A percentile compares a stretch with the other conserved stretches of the same genome.
These are phyloP conservation scores for Cladophialophora psammophila DNA, from an alignment of 2,329 filamentous ascomycete genomes.

Conservation along the genomic window DNA sequence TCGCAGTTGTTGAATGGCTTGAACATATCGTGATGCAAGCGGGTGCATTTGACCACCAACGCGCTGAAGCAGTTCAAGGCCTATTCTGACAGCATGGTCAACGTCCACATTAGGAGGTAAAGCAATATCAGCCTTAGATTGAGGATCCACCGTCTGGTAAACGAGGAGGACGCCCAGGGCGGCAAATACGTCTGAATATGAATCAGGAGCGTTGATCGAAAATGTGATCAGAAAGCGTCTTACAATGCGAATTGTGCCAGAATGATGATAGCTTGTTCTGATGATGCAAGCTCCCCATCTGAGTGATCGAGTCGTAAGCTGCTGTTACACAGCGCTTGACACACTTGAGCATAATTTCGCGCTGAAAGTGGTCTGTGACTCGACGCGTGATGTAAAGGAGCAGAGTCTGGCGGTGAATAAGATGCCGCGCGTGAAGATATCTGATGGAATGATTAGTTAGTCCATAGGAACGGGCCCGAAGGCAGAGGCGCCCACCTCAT, in stretches of 20 bases:
- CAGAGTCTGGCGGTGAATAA: slow-evolving; percentile 15
- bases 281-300: slow-evolving; percentile 12
- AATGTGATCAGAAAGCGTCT: neutral
- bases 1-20: slow-evolving; percentile 14
- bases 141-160: slow-evolving; percentile 9
- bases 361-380: slow-evolving; percentile 11
- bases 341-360: slow-evolving; percentile 14
- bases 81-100: slow-evolving; percentile 9
- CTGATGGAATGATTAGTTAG: neutral
- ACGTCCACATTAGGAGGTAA: slow-evolving; percentile 12
- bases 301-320: slow-evolving; percentile 16
- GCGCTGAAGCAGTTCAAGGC: slow-evolving; percentile 9
- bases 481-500: slow-evolving; percentile 1
- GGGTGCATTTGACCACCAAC: slow-evolving; percentile 17
- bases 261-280: slow-evolving; percentile 15
- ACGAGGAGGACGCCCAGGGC: slow-evolving; percentile 14
- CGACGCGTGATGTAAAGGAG: slow-evolving; percentile 11
- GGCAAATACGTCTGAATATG: slow-evolving; percentile 10
- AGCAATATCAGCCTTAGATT: slow-evolving; percentile 1
- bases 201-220: neutral
- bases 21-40: slow-evolving; percentile 15
- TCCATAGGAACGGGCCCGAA: neutral
- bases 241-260: slow-evolving; percentile 19
- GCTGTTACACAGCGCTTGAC: slow-evolving; percentile 16
- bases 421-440: slow-evolving; percentile 14